These are phyloP conservation scores for Prunus fruticosa DNA, from an alignment of 306 rosid species.

Conservation along the genomic window DNA sequence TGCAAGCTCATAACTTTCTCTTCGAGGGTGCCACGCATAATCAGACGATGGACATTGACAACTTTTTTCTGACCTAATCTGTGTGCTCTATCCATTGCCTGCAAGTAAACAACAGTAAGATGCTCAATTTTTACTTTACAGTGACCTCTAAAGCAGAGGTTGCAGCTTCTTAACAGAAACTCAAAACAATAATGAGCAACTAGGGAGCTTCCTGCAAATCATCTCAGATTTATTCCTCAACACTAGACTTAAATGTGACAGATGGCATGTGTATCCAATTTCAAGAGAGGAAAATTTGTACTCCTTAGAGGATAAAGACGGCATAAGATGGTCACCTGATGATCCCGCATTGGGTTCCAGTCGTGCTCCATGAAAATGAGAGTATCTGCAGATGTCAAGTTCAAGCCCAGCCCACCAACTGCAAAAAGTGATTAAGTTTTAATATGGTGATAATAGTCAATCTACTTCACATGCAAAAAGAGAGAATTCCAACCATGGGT, in stretches of 20 bases:
- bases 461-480: background rate
- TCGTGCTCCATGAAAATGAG: constrained; percentile 97
- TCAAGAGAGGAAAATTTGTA: background rate
- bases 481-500: constrained; percentile 67
- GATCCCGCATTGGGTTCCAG: constrained; percentile 99
- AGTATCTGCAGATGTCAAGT: constrained; percentile 95
- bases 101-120: constrained; percentile 24
- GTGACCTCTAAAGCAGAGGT: too few species aligned
- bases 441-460: constrained; percentile 6
- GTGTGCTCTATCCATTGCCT: constrained; percentile 99
- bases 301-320: background rate
- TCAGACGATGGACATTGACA: constrained; percentile 91
- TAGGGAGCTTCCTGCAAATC: background rate
- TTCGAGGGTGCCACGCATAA: constrained; percentile 98
- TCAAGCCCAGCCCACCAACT: constrained; percentile 99
- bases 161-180: too few species aligned
- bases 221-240: background rate
- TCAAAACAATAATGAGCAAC: background rate
- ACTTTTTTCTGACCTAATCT: constrained; percentile 95
- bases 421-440: constrained; percentile 29
- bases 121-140: background rate
- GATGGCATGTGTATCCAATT: background rate
- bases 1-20: constrained; percentile 98
- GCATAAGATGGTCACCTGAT: constrained; percentile 54
- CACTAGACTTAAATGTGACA: background rate